Percentiles rank a stretch among this genome's conserved stretches.
phyloP scores from a whole-genome alignment of 371 early-diverging fungal genomes.

The Fennellomyces sp. region DNA sequence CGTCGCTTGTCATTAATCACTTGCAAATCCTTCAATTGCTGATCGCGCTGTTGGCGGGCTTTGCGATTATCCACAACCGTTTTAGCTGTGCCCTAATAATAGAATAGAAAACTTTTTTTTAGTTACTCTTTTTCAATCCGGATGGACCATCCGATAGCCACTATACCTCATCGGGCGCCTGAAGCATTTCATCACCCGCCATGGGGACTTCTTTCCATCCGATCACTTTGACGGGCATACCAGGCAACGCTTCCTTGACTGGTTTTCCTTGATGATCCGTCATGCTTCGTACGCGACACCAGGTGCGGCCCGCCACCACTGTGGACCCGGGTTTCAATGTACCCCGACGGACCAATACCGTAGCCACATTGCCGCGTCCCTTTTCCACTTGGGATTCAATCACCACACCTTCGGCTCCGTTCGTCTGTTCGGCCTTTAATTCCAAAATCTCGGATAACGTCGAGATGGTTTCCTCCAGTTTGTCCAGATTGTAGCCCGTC shows the following conservation, averaged over 20 bases:
- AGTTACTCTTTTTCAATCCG: not conserved
- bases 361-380: slow-evolving; percentile 86
- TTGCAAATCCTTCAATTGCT: slow-evolving; percentile 68
- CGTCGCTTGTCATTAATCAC: slow-evolving; percentile 81
- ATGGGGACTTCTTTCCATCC: slow-evolving; percentile 94
- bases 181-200: slow-evolving; percentile 89
- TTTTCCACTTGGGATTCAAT: slow-evolving; percentile 89
- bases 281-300: slow-evolving; percentile 90
- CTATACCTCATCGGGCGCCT: slow-evolving; percentile 70
- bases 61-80: slow-evolving; percentile 70
- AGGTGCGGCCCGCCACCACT: slow-evolving; percentile 83
- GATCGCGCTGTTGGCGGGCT: slow-evolving; percentile 61
- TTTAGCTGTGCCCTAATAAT: slow-evolving; percentile 75
- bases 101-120: not conserved
- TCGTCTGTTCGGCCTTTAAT: slow-evolving; percentile 77
- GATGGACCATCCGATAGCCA: not conserved
- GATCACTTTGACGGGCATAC: slow-evolving; percentile 84
- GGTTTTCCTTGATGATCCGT: slow-evolving; percentile 75
- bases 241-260: slow-evolving; percentile 83
- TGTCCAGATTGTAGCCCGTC: slow-evolving; percentile 85
- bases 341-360: slow-evolving; percentile 87
- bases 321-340: slow-evolving; percentile 77
- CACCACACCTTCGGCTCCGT: slow-evolving; percentile 79
- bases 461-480: slow-evolving; percentile 86
- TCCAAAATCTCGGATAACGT: slow-evolving; percentile 87